Conservation (phyloP, 306 rosid species). For the Dryas alaskensis region DNA sequence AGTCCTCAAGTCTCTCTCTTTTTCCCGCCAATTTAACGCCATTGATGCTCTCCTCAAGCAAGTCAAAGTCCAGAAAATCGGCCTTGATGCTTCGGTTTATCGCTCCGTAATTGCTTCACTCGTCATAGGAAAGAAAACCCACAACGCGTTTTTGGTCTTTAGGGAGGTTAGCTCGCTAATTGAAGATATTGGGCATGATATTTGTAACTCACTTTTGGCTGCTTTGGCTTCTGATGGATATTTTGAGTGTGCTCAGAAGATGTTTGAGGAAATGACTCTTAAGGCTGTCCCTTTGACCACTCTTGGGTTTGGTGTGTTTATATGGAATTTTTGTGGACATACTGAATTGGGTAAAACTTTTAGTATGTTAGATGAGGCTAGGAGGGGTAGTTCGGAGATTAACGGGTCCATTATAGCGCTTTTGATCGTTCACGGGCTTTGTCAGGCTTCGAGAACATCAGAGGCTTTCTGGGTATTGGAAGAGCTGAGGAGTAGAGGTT, state of each 20-base stretch:
- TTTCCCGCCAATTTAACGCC: constrained; percentile 50
- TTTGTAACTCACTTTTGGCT: constrained; percentile 65
- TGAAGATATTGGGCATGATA: constrained; percentile 41
- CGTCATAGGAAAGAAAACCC: constrained; percentile 45
- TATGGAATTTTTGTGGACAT: constrained; percentile 51
- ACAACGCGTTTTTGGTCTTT: constrained; percentile 52
- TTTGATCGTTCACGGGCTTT: constrained; percentile 65
- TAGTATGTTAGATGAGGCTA: constrained; percentile 49
- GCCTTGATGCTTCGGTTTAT: constrained; percentile 47
- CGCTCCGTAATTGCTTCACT: constrained; percentile 54
- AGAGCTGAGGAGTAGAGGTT: constrained; percentile 63
- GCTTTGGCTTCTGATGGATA: constrained; percentile 64
- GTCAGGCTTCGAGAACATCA: constrained; percentile 43
- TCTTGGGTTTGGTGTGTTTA: constrained; percentile 75
- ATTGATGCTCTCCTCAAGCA: constrained; percentile 58
- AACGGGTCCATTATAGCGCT: constrained; percentile 73
- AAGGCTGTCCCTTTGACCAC: constrained; percentile 51
- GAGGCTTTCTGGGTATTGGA: constrained; percentile 63
- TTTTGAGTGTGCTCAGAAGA: constrained; percentile 46
- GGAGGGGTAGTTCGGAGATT: constrained; percentile 41
- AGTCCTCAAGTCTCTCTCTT: constrained; percentile 57
- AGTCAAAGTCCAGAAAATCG: constrained; percentile 45
- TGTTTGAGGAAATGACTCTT: constrained; percentile 61
- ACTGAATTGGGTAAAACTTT: constrained; percentile 42
- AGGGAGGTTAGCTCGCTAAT: constrained; percentile 19